Conservation (phyloP, 2,329 filamentous ascomycete genomes). For the Leptographium flavum region DNA sequence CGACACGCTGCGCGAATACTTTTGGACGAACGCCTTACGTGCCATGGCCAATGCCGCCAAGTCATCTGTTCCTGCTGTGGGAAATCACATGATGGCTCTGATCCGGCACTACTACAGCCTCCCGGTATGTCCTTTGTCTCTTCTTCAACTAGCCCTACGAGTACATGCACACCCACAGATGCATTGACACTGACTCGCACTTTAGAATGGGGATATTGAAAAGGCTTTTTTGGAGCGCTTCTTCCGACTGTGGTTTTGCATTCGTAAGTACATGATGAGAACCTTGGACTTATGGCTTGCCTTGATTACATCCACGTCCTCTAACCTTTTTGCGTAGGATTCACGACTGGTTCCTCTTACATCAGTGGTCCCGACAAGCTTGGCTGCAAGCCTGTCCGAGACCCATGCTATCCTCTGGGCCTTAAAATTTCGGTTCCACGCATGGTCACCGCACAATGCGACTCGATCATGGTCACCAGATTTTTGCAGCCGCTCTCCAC, state of each 20-base stretch:
- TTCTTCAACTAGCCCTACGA: too few relatives aligned
- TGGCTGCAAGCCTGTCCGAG: conserved; percentile 22
- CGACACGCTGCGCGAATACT: conserved; percentile 17
- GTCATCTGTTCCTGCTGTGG: conserved; percentile 2
- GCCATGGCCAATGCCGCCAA: conserved; percentile 17
- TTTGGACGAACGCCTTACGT: conserved; percentile 16
- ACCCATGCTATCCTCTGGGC: conserved; percentile 23
- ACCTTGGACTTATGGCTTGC: background rate
- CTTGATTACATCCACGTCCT: background rate
- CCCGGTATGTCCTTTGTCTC: conserved; percentile 4
- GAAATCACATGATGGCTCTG: conserved; percentile 10
- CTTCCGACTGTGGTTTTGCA: conserved; percentile 31
- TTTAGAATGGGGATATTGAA: conserved; percentile 15
- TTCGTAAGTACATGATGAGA: conserved; percentile 21
- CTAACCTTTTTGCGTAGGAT: conserved; percentile 18
- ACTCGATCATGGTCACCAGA: conserved; percentile 24
- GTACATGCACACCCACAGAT: too few relatives aligned
- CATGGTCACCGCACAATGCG: conserved; percentile 31
- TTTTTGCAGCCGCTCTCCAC: conserved; percentile 21
- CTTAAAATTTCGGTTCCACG: conserved; percentile 25
- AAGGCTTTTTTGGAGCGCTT: conserved; percentile 24
- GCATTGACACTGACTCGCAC: background rate
- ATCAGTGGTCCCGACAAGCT: conserved; percentile 25
- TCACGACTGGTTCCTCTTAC: conserved; percentile 29
- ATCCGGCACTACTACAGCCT: conserved; percentile 12